These are phyloP conservation scores for Lotmaria passim DNA, from an alignment of 208 protist species.

Conservation along the genomic window DNA sequence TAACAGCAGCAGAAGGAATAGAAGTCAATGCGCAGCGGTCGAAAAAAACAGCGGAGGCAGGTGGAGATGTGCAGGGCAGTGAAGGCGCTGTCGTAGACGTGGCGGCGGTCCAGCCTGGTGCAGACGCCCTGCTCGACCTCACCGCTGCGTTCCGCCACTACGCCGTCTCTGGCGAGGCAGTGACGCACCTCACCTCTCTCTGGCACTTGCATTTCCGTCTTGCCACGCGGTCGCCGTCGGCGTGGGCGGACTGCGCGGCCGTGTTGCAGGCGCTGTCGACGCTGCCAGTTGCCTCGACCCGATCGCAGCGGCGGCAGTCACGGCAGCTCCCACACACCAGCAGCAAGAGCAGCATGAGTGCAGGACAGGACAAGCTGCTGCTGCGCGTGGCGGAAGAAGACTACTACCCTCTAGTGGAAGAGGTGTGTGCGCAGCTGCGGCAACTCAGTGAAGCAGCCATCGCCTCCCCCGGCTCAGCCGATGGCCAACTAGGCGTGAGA, in stretches of 20 bases:
- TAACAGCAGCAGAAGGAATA: neutral
- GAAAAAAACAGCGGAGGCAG: neutral
- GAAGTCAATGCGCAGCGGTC: no score
- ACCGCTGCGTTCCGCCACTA: conserved; percentile 58
- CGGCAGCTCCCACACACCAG: conserved; percentile 1
- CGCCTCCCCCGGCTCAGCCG: neutral
- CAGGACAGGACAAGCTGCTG: neutral
- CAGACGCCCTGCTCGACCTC: conserved; percentile 43
- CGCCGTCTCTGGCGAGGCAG: conserved; percentile 66
- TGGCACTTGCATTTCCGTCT: conserved; percentile 44
- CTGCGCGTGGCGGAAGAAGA: conserved; percentile 43
- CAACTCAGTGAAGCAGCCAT: conserved; percentile 10
- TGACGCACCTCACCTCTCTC: conserved; percentile 53
- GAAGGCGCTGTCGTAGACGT: neutral
- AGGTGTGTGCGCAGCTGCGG: conserved; percentile 32
- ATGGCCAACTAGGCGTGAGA: no score
- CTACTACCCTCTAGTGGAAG: conserved; percentile 54
- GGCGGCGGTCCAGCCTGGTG: neutral
- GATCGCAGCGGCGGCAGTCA: conserved; percentile 24
- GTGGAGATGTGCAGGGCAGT: neutral
- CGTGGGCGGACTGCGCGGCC: conserved; percentile 9
- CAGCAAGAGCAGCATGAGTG: neutral
- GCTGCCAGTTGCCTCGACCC: conserved; percentile 9
- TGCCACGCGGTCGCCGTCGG: neutral
- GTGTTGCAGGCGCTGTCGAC: conserved; percentile 25